Evolutionary conservation across 1,284 basidiomycete genomes (phyloP).

Genomic region (Cerioporus squamosus): DNA sequence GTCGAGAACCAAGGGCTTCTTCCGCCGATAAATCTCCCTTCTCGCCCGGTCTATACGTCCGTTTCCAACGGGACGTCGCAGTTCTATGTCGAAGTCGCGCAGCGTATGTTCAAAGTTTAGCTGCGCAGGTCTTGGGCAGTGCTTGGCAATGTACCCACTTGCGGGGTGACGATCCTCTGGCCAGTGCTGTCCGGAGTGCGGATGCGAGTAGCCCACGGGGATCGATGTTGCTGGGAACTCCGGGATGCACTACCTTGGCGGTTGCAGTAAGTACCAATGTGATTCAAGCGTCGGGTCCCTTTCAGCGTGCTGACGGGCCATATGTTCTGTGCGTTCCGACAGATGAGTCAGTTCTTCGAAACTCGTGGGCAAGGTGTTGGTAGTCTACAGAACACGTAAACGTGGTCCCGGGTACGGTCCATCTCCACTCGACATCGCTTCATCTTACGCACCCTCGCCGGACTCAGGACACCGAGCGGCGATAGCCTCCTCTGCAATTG

Average conservation of each 20-base stretch:
- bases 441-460: neutral
- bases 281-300: neutral
- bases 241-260: neutral
- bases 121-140: neutral
- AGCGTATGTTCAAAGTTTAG: neutral
- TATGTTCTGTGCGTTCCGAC: neutral
- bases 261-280: constrained; percentile 5
- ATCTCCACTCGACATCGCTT: neutral
- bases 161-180: neutral
- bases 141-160: neutral
- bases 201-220: neutral
- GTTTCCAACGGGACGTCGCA: neutral
- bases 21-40: constrained; percentile 4
- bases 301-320: neutral
- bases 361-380: neutral
- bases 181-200: no score
- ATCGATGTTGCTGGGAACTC: constrained; percentile 1
- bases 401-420: neutral
- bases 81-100: neutral
- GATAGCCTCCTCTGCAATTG: neutral
- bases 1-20: constrained; percentile 1
- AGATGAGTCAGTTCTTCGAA: neutral
- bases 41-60: neutral
- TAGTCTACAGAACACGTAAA: neutral
- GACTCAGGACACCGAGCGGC: neutral